These are phyloP conservation scores for Suillus decipiens DNA, from an alignment of 768 basidiomycete species.

Conservation along the genomic window DNA sequence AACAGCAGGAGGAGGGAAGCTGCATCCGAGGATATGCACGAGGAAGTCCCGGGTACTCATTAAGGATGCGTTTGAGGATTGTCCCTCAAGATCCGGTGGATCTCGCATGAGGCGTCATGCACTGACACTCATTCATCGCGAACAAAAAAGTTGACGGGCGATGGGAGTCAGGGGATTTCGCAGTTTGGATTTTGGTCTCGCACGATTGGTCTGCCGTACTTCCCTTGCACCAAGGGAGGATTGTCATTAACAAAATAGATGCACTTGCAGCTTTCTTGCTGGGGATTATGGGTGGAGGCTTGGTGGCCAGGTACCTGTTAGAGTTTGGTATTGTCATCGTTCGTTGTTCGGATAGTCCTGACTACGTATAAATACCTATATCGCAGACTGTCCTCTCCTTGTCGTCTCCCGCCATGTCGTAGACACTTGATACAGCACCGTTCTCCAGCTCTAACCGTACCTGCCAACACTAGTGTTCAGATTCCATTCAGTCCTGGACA, in stretches of 20 bases:
- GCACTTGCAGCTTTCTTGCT: slow-evolving; percentile 30
- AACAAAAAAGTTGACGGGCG: slow-evolving; percentile 57
- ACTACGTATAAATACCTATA: no score
- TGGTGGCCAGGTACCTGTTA: slow-evolving; percentile 14
- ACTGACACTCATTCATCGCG: no score
- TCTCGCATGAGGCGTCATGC: no score
- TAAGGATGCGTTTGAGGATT: slow-evolving; percentile 69
- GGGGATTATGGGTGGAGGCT: slow-evolving; percentile 27
- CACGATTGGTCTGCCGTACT: slow-evolving; percentile 51
- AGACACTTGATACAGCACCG: no score
- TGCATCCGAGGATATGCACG: slow-evolving; percentile 48
- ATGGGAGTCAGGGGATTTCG: slow-evolving; percentile 61
- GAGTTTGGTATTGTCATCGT: no score
- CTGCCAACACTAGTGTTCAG: slow-evolving; percentile 7
- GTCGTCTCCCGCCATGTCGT: no score
- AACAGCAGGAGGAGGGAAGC: slow-evolving; percentile 46
- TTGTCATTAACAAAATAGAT: slow-evolving; percentile 47
- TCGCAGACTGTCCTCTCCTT: no score
- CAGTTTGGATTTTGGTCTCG: slow-evolving; percentile 75
- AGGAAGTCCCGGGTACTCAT: slow-evolving; percentile 42
- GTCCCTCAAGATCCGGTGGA: no score
- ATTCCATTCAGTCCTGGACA: slow-evolving; percentile 10
- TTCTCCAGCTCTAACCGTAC: no score
- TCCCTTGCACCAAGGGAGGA: slow-evolving; percentile 56
- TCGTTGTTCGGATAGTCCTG: no score